Conservation (phyloP, 352 stramenopile genomes). For the Vaucheria bursata region DNA sequence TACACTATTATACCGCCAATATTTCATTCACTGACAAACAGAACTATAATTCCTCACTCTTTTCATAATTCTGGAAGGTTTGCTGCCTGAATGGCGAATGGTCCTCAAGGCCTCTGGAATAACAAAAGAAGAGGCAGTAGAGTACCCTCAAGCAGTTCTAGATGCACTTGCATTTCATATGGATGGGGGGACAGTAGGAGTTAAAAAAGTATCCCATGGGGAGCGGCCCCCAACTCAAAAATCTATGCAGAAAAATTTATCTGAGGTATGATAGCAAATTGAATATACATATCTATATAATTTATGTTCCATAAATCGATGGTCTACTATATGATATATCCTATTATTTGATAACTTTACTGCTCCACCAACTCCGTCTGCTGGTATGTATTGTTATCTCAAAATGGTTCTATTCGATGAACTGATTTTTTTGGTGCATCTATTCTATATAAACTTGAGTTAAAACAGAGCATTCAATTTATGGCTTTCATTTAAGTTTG, state of each 20-base stretch:
- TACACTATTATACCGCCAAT: no score
- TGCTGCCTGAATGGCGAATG: conserved; percentile 53
- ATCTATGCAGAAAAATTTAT: conserved; percentile 27
- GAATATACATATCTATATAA: no score
- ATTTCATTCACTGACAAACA: conserved; percentile 9
- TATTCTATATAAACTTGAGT: no score
- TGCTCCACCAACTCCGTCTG: no score
- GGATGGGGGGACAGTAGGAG: conserved; percentile 39
- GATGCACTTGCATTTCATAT: conserved; percentile 61
- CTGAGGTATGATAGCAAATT: conserved; percentile 26
- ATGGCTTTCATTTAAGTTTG: no score
- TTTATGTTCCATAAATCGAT: no score
- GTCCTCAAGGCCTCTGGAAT: conserved; percentile 60
- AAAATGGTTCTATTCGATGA: no score
- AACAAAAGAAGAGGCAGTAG: conserved; percentile 58
- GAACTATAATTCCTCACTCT: conserved; percentile 35
- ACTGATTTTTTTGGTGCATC: no score
- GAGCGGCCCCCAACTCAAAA: conserved; percentile 22
- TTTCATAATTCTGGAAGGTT: conserved; percentile 54
- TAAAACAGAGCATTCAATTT: no score
- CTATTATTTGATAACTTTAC: no score
- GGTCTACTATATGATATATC: no score
- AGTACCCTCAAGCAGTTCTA: conserved; percentile 59
- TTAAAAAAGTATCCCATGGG: conserved; percentile 4
- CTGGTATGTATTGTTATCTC: no score